Base-by-base conservation (phyloP, 106 monocot species). In the Triglochin maritima region DNA sequence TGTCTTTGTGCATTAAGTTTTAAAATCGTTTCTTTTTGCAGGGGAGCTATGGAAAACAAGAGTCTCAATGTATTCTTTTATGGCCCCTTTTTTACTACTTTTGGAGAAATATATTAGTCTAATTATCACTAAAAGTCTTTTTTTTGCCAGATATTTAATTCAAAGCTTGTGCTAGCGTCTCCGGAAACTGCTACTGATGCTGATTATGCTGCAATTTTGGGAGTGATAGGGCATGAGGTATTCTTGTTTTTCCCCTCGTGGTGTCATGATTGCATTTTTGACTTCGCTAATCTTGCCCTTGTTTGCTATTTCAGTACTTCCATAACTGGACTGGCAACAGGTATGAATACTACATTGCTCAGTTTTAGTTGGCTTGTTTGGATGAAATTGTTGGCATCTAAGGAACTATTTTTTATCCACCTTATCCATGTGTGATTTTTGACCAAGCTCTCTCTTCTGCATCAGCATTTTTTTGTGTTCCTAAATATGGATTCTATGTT, bases 31-130 rank as follows among this genome's bases (percentile, higher is more conserved):
- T 60, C 41, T 50, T 50, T 59, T 81, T 98, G 51, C 88, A 98
- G 98, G 98, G 98, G 98, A 66, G 98, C 98, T n/a, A 98, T 92
- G 98, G 98, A 98, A 65, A 98, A 98, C 82, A 98, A 98, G 76
- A 98, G 98, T 80, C 65, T 98, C 53, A 98, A 98, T 79, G 98
- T 92, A 78, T 76, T 81, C 66, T 79, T 52, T 52, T 41, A 52
- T 62, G 57, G 13, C 11, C 53, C 51, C 3, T 41, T 56, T 67
- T 79, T 15, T 55, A 9, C 49, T n/a, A 52, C 52, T 52, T 6
- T 52, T 11, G 52, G 7, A 52, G 52, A 42, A 6, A 60, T 57
- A 47, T 48, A 42, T 6, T 12, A 59, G 0, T 9, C 1, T 6
- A 62, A 44, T 13, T 62, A 9, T 17, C 8, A 44, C 45, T 44